Evolutionary conservation across 2,329 filamentous ascomycete genomes (phyloP), one percentile per base, ranked within the genome.

Genomic region (Huntiella decipiens): DNA sequence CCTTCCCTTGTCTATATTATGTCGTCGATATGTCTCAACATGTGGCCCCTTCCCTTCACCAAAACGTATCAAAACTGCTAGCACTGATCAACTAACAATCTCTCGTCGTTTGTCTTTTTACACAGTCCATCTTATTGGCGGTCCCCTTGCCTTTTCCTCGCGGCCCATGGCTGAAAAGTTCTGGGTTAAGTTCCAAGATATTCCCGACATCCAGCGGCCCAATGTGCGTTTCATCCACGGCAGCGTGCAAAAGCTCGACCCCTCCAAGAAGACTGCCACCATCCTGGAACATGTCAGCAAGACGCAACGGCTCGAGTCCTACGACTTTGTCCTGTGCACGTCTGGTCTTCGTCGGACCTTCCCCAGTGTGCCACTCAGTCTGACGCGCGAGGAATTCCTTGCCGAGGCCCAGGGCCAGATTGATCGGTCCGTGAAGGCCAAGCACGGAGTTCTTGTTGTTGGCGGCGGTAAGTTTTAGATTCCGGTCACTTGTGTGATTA

Each of bases 251-350:
- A 63, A 61, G 7, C 62, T 88, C 33, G 71, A 87, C 56, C 67
- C 67, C 8, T 63, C 65, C 31, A 58, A 61, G 41, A 81, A 79
- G 61, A 67, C 64, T 5, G 77, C 77, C 3, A 68, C 67, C 12
- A 69, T 79, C 46, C 55, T 71, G 12, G 65, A 73, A 40, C 58
- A 58, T 33, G 60, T 61, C 6, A 66, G 70, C 12, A 63, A 69
- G 47, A 58, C 59, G 32, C 55, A 59, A 4, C 58, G 53, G n/a
- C 57, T 61, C 2, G 55, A 72, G 39, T 54, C 60, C 5, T 88
- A 88, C 55, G 83, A 88, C 61, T 87, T 78, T 57, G 69, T 88
- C n/a, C 63, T 88, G 44, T 74, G 77, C 4, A 75, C 77, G 1
- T 76, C 82, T 0, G 83, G 83, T 1, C 62, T 87, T 38, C 70